Evolutionary conservation across 2,329 filamentous ascomycete species (phyloP), one percentile per base, ranked within the genome.

Genomic region (Aurifilum marmelostoma): DNA sequence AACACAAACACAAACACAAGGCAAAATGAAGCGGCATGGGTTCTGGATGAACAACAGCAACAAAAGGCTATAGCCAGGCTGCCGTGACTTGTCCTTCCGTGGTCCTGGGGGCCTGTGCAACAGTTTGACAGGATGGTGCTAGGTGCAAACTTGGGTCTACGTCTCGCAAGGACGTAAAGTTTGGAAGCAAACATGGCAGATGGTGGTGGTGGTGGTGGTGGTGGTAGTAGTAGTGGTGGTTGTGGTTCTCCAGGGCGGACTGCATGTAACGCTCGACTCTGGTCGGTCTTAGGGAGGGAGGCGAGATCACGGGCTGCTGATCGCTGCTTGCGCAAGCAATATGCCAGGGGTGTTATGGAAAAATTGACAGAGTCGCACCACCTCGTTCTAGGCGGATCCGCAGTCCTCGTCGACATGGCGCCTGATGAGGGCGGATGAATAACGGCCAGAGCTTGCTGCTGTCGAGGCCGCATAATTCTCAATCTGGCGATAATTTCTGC

Each of bases 1-100:
- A 71, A 71, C 69, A 71, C 69, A 67, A 69, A 69, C 67, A 71
- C 69, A 67, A 71, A 69, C 67, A 71, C 69, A 67, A 69, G 64
- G 47, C 69, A 58, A 70, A 67, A 66, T 68, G 61, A 70, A 65
- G 69, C 66, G 64, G 66, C 66, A 65, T 68, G 66, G 56, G 50
- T 34, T 56, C 56, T 64, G 65, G 66, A 59, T 27, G 52, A 61
- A 69, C 66, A 63, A 60, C 61, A 69, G 63, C 67, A 65, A 67
- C 50, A 61, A 64, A 64, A 65, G 59, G 66, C 62, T 56, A 67
- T 65, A 47, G 39, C 58, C 66, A 69, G 58, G 59, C 54, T 65
- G 67, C 58, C 63, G 66, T 66, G 62, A 52, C 69, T 60, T 39
- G 59, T 56, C 60, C 63, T 68, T 47, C 66, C 69, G 60, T 66